Evolutionary conservation across 305 asterid genomes (phyloP).

Genomic region (Fraxinus sp.): DNA sequence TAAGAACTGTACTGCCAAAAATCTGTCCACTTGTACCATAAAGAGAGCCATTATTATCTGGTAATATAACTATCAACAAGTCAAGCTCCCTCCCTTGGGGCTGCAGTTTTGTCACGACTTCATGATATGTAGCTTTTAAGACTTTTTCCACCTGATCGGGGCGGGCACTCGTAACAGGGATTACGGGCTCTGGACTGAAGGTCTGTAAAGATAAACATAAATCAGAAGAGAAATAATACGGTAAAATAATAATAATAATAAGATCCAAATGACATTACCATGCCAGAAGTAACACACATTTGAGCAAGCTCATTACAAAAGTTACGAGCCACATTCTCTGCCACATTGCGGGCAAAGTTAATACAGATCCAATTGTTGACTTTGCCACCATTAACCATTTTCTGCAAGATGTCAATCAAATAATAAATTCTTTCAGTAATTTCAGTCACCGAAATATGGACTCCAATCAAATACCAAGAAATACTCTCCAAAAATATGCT

Average conservation of each 20-base stretch:
- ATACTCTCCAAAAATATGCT: not conserved
- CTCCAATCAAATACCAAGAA: not conserved
- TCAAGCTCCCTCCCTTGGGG: slow-evolving; percentile 73
- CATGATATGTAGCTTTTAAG: slow-evolving; percentile 70
- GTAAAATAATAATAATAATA: too few relatives aligned
- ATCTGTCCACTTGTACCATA: slow-evolving; percentile 54
- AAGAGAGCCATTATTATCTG: slow-evolving; percentile 89
- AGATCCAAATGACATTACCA: slow-evolving; percentile 44
- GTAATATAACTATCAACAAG: slow-evolving; percentile 76
- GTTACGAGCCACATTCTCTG: slow-evolving; percentile 51
- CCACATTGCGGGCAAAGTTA: slow-evolving; percentile 72
- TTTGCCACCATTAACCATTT: slow-evolving; percentile 60
- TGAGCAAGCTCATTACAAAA: slow-evolving; percentile 82
- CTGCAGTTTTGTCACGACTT: slow-evolving; percentile 59
- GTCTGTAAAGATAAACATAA: slow-evolving; percentile 38
- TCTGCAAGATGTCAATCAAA: slow-evolving; percentile 29
- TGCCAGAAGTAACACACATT: slow-evolving; percentile 86
- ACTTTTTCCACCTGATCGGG: slow-evolving; percentile 83
- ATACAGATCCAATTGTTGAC: slow-evolving; percentile 78
- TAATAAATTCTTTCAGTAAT: not conserved
- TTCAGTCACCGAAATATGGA: not conserved
- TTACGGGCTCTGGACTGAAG: slow-evolving; percentile 68
- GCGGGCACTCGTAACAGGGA: slow-evolving; percentile 64
- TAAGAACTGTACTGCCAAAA: not conserved
- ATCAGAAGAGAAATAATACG: not conserved